Evolutionary conservation across 2,329 filamentous ascomycete species (phyloP).

Genomic region (Simplicillium aogashimaense): DNA sequence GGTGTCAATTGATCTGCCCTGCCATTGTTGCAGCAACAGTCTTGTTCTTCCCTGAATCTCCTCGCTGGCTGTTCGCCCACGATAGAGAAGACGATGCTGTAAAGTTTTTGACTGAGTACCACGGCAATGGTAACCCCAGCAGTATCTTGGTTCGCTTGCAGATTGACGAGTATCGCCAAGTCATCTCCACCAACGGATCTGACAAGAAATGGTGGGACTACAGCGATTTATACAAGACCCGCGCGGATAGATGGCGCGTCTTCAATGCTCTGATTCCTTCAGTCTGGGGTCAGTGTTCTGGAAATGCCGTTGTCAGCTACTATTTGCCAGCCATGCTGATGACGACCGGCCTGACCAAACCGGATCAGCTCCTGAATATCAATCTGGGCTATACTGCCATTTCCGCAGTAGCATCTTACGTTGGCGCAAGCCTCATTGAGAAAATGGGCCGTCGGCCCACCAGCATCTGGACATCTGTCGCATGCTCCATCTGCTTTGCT

Average conservation of each 20-base stretch:
- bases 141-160: constrained; percentile 35
- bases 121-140: constrained; percentile 32
- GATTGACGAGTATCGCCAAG: constrained; percentile 31
- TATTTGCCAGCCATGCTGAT: constrained; percentile 38
- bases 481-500: constrained; percentile 1
- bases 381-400: too few relatives aligned
- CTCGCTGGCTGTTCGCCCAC: constrained; percentile 30
- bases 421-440: constrained; percentile 23
- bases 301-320: constrained; percentile 32
- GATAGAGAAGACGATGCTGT: constrained; percentile 24
- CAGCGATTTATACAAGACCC: constrained; percentile 29
- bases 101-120: constrained; percentile 27
- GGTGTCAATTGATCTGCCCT: constrained; percentile 33
- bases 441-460: constrained; percentile 27
- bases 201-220: constrained; percentile 43
- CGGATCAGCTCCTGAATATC: constrained; percentile 12
- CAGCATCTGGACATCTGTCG: too few relatives aligned
- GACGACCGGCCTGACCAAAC: constrained; percentile 35
- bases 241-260: constrained; percentile 29
- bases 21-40: constrained; percentile 24
- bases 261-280: constrained; percentile 22
- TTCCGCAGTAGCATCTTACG: too few relatives aligned
- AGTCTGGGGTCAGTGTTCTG: constrained; percentile 13
- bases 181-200: constrained; percentile 29
- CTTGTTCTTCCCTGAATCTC: constrained; percentile 29